Conservation (phyloP, 192 early-diverging fungal species). For the Coemansia sp. region DNA sequence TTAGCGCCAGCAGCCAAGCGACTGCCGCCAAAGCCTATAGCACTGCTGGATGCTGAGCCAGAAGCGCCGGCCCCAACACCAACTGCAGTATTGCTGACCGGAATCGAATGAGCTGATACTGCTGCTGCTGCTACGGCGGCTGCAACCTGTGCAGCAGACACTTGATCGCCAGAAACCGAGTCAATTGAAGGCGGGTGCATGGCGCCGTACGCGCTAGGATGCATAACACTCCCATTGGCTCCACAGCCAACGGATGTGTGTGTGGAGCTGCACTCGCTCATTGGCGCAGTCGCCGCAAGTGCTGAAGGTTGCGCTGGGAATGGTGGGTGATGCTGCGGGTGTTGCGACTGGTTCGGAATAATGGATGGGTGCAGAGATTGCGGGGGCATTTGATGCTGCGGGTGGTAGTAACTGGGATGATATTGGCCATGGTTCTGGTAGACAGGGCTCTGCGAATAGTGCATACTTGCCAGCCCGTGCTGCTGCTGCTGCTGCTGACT, state of each 20-base stretch:
- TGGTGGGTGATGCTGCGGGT: constrained; percentile 23
- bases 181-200: constrained; percentile 12
- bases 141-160: constrained; percentile 46
- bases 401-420: constrained; percentile 31
- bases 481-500: constrained; percentile 20
- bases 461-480: constrained; percentile 24
- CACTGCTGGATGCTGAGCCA: constrained; percentile 11
- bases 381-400: constrained; percentile 21
- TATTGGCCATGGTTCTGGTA: constrained; percentile 15
- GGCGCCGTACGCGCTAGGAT: constrained; percentile 22
- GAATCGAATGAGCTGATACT: constrained; percentile 38
- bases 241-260: constrained; percentile 22
- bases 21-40: constrained; percentile 13
- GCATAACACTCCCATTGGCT: constrained; percentile 18
- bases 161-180: constrained; percentile 32
- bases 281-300: constrained; percentile 24
- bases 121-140: constrained; percentile 49
- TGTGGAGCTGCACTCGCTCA: constrained; percentile 31
- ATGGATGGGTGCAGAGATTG: constrained; percentile 24
- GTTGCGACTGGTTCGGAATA: constrained; percentile 15
- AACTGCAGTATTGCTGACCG: constrained; percentile 8
- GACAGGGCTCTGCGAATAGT: constrained; percentile 6
- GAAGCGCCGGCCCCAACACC: constrained; percentile 5
- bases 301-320: constrained; percentile 30
- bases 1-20: constrained; percentile 18